These are phyloP conservation scores for Coemansia javaensis DNA, from an alignment of 192 early-diverging fungal species.

Conservation along the genomic window DNA sequence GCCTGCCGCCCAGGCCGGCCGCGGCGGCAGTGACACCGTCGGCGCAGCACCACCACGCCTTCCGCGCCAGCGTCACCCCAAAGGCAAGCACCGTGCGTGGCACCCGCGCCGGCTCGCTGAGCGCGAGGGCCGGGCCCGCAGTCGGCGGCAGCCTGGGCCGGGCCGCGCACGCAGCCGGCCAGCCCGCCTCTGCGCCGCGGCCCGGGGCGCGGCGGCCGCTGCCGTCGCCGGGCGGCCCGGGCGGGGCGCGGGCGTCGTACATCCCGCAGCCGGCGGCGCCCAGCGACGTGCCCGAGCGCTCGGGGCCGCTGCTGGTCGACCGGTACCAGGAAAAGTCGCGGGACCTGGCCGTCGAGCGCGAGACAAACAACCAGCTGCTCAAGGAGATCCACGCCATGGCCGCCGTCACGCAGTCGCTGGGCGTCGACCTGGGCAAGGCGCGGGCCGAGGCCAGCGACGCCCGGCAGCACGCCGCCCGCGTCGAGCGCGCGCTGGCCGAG, in stretches of 20 bases:
- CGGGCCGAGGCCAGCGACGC: conserved; percentile 1
- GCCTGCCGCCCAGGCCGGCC: background rate
- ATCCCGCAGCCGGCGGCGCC: conserved; percentile 15
- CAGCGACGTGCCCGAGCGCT: background rate
- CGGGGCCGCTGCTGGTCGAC: background rate
- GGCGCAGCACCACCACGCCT: background rate
- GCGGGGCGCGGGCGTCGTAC: conserved; percentile 3
- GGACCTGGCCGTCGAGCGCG: conserved; percentile 12
- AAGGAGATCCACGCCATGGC: conserved; percentile 9
- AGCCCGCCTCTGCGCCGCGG: background rate
- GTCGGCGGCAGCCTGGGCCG: background rate
- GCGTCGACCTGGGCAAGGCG: conserved; percentile 1
- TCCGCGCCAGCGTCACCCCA: conserved; percentile 4
- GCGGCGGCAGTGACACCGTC: background rate
- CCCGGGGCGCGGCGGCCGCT: conserved; percentile 3
- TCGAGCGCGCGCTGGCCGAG: conserved; percentile 1
- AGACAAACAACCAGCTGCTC: conserved; percentile 18
- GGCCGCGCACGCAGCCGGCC: background rate
- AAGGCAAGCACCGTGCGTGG: background rate
- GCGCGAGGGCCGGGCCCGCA: background rate
- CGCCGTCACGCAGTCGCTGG: background rate
- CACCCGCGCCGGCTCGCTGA: background rate
- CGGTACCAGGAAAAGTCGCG: conserved; percentile 1
- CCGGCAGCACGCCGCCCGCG: background rate
- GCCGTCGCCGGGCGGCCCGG: conserved; percentile 6